Evolutionary conservation across 192 early-diverging fungal genomes (phyloP).

Genomic region (Chytriomyces confervae): DNA sequence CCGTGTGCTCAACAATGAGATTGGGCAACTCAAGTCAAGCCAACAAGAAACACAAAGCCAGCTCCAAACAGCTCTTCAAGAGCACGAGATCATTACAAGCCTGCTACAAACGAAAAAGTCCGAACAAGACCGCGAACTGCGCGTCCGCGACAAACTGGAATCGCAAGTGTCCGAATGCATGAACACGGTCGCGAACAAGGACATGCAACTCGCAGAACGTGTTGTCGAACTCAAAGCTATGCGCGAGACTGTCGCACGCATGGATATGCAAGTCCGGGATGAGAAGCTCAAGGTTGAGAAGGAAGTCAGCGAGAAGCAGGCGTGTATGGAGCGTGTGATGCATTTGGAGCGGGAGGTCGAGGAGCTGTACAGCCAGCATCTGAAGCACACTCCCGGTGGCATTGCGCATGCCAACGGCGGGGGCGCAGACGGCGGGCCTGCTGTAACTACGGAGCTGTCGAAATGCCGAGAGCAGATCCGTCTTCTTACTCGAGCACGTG

Average conservation of each 20-base stretch:
- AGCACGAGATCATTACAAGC: slow-evolving; percentile 56
- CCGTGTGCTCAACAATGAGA: slow-evolving; percentile 37
- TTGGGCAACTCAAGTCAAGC: slow-evolving; percentile 39
- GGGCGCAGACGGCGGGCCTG: slow-evolving; percentile 42
- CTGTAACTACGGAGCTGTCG: slow-evolving; percentile 49
- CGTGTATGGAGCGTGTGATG: slow-evolving; percentile 32
- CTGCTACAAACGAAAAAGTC: slow-evolving; percentile 58
- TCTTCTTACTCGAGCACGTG: slow-evolving; percentile 42
- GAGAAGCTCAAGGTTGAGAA: slow-evolving; percentile 44
- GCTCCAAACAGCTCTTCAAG: slow-evolving; percentile 40
- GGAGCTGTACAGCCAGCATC: slow-evolving; percentile 44
- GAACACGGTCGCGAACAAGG: slow-evolving; percentile 42
- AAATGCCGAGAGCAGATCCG: slow-evolving; percentile 49
- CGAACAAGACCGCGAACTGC: slow-evolving; percentile 56
- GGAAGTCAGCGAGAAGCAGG: slow-evolving; percentile 48
- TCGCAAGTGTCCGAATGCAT: slow-evolving; percentile 26
- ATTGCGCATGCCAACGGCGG: slow-evolving; percentile 46
- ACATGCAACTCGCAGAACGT: slow-evolving; percentile 42
- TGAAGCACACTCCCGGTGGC: slow-evolving; percentile 38
- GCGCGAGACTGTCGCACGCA: slow-evolving; percentile 37
- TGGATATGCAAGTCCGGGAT: slow-evolving; percentile 51
- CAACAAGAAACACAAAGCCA: slow-evolving; percentile 37
- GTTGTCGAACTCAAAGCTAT: slow-evolving; percentile 40
- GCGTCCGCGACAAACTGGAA: slow-evolving; percentile 59
- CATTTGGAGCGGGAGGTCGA: slow-evolving; percentile 57